These are phyloP conservation scores for Jimgerdemannia flammicorona DNA, from an alignment of 192 early-diverging fungal genomes.

Conservation along the genomic window DNA sequence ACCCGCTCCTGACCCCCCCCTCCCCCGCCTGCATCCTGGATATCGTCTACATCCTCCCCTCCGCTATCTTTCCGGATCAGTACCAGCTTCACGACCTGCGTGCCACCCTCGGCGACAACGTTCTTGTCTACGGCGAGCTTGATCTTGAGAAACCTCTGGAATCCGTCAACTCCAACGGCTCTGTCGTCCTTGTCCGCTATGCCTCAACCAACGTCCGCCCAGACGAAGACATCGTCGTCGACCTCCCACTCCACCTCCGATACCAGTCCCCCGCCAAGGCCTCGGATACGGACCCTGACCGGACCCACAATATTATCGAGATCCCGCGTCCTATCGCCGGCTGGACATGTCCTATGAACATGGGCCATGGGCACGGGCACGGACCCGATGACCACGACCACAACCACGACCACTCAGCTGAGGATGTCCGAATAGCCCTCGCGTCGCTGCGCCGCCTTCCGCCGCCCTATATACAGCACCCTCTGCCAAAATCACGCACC, in stretches of 20 bases:
- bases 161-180: background rate
- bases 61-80: slow-evolving; percentile 9
- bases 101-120: background rate
- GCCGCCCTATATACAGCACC: background rate
- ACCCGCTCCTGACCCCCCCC: background rate
- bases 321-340: background rate
- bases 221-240: background rate
- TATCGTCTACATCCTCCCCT: slow-evolving; percentile 6
- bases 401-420: background rate
- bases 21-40: slow-evolving; percentile 6
- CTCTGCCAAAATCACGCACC: background rate
- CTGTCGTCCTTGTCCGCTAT: slow-evolving; percentile 5
- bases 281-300: background rate
- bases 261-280: background rate
- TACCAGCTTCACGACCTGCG: slow-evolving; percentile 11
- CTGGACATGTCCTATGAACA: background rate
- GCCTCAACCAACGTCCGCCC: background rate
- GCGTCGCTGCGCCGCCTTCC: background rate
- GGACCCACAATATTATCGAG: background rate
- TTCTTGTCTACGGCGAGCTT: slow-evolving; percentile 3
- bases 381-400: background rate
- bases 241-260: background rate
- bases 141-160: slow-evolving; percentile 10
- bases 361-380: background rate
- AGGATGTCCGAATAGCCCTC: background rate